Conservation (phyloP, 2,329 filamentous ascomycete species). For the Sporothrix protearum region DNA sequence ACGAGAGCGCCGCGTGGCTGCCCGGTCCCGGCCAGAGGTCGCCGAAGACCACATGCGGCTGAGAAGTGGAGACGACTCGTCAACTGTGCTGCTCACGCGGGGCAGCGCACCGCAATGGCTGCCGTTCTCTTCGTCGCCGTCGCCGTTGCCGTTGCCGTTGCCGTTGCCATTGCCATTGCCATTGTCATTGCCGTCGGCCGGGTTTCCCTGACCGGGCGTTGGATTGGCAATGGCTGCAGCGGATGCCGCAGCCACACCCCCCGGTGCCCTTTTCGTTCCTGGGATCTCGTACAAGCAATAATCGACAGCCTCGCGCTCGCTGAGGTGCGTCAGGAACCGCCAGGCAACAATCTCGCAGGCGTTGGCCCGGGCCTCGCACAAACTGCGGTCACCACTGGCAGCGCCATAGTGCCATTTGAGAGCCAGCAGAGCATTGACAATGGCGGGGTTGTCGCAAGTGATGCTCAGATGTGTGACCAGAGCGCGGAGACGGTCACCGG, state of each 20-base stretch:
- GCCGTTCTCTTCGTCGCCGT: constrained; percentile 21
- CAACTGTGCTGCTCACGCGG: neutral
- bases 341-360: constrained; percentile 80
- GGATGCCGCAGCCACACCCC: constrained; percentile 23
- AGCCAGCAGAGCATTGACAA: constrained; percentile 71
- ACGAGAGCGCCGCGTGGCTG: constrained; percentile 23
- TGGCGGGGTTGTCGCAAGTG: constrained; percentile 63
- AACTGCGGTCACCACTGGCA: constrained; percentile 59
- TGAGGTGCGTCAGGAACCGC: constrained; percentile 68
- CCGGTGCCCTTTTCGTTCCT: constrained; percentile 34
- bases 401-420: constrained; percentile 71
- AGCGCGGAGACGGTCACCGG: constrained; percentile 54
- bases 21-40: neutral
- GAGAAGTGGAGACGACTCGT: constrained; percentile 27
- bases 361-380: constrained; percentile 65
- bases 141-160: neutral
- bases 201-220: neutral
- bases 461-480: constrained; percentile 63
- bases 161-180: constrained; percentile 12
- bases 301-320: constrained; percentile 69
- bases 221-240: neutral
- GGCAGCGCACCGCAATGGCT: neutral
- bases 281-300: constrained; percentile 72
- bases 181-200: neutral
- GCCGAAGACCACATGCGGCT: constrained; percentile 22